Conservation (phyloP, 2,329 filamentous ascomycete species). For the Periconia sp. region DNA sequence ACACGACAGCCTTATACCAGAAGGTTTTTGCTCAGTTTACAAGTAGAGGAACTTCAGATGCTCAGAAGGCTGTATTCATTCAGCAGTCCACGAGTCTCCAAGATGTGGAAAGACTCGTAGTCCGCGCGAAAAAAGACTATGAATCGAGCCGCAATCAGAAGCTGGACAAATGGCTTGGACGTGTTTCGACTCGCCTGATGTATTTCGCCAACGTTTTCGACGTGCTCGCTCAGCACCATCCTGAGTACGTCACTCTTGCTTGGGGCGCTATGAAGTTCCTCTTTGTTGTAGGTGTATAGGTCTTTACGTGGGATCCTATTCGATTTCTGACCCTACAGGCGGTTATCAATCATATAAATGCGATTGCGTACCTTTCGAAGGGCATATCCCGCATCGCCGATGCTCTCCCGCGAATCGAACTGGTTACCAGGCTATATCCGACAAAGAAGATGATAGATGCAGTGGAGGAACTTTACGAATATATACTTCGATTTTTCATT, state of each 20-base stretch:
- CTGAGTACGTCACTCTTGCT: constrained; percentile 35
- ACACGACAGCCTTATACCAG: too few relatives aligned
- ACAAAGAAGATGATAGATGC: constrained; percentile 24
- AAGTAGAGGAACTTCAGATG: too few relatives aligned
- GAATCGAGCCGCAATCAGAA: too few relatives aligned
- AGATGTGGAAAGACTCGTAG: too few relatives aligned
- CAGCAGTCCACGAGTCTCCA: too few relatives aligned
- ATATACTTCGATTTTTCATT: constrained; percentile 36
- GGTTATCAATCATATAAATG: constrained; percentile 11
- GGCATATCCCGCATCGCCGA: constrained; percentile 14
- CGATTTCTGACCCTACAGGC: not conserved
- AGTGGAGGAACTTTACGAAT: constrained; percentile 26
- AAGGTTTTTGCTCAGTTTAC: too few relatives aligned
- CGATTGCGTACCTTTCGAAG: constrained; percentile 5
- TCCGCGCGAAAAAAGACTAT: too few relatives aligned
- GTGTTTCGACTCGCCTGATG: too few relatives aligned
- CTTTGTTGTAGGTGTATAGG: constrained; percentile 18
- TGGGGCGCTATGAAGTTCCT: constrained; percentile 39
- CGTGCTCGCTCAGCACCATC: constrained; percentile 34
- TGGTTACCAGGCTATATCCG: constrained; percentile 19
- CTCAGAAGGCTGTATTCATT: too few relatives aligned
- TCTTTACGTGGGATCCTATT: not conserved
- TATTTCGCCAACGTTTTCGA: constrained; percentile 26
- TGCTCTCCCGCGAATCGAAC: constrained; percentile 12
- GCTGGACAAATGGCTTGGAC: too few relatives aligned